Evolutionary conservation across 768 basidiomycete species (phyloP), one percentile per base, ranked within the genome.

Genomic region (Paxillus involutus): DNA sequence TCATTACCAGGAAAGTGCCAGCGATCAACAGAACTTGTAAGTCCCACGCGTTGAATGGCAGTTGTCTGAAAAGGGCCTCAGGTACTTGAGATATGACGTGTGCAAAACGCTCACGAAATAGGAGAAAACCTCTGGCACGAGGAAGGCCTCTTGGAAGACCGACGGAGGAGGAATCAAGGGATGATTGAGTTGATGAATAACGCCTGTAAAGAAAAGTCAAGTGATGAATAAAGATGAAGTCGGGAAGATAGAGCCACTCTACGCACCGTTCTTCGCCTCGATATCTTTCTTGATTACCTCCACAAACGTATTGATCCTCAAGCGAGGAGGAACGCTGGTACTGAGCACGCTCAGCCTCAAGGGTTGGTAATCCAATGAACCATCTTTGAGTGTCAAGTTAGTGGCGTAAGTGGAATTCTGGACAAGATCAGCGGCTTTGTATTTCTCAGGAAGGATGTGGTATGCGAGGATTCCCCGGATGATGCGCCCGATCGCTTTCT

Each of bases 121-220:
- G 4, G 81, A 78, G 52, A 83, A 82, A n/a, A 61, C 52, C 13
- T 70, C 63, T 0, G 75, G 73, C 29, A 73, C 56, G 48, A 78
- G 49, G 62, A 80, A 83, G 6, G 78, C 62, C 44, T 73, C 73
- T 54, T 77, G 76, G 61, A 84, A 82, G 33, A 72, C 67, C 0
- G 81, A 75, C 4, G 77, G 77, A 42, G 82, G 81, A 24, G 81
- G 81, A 26, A 85, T 70, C 10, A 86, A 69, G 4, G 85, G 83
- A 60, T 77, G 74, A 53, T 77, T 73, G 46, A 86, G 67, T 14
- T 75, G 75, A 63, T 88, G 83, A 14, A 86, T 72, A 43, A 80
- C 37, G 24, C 79, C 79, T 80, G 44, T 1, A 19, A 30, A 42
- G 12, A 44, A 30, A 10, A 51, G 35, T 56, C 19, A 40, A 29